Evolutionary conservation across 78 protist species (phyloP).

Genomic region (Dictyostelium firmibasis): DNA sequence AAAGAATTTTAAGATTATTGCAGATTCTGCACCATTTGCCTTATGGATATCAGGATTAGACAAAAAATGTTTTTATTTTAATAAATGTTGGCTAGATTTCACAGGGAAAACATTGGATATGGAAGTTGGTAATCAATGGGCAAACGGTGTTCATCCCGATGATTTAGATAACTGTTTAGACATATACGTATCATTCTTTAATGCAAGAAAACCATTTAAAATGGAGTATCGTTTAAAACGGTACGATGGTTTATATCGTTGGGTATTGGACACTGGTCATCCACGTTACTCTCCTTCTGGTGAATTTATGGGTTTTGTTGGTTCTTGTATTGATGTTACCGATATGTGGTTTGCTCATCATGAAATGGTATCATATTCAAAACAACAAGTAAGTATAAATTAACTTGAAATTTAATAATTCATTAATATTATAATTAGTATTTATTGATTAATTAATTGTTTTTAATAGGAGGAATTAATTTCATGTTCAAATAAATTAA

Average conservation of each 20-base stretch:
- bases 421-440: no score
- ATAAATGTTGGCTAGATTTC: slow-evolving; percentile 35
- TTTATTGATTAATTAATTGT: no score
- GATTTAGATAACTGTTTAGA: slow-evolving; percentile 17
- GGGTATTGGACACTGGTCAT: slow-evolving; percentile 37
- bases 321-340: slow-evolving; percentile 58
- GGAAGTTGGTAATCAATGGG: slow-evolving; percentile 45
- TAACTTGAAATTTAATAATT: background rate
- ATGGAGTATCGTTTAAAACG: slow-evolving; percentile 29
- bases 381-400: background rate
- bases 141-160: slow-evolving; percentile 31
- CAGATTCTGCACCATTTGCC: slow-evolving; percentile 45
- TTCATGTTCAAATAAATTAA: slow-evolving; percentile 8
- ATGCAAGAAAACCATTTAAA: slow-evolving; percentile 30
- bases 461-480: background rate
- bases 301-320: slow-evolving; percentile 26
- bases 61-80: slow-evolving; percentile 18
- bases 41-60: slow-evolving; percentile 22
- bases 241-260: slow-evolving; percentile 54
- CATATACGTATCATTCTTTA: background rate
- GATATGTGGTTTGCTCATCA: slow-evolving; percentile 63
- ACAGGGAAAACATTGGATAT: slow-evolving; percentile 25
- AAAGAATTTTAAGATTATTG: slow-evolving; percentile 19
- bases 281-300: slow-evolving; percentile 8
- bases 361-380: slow-evolving; percentile 18